A percentile compares a stretch with the other conserved stretches of the same genome.
Conservation (phyloP, 2,329 filamentous ascomycete genomes). For the Aspergillus uvarum region DNA sequence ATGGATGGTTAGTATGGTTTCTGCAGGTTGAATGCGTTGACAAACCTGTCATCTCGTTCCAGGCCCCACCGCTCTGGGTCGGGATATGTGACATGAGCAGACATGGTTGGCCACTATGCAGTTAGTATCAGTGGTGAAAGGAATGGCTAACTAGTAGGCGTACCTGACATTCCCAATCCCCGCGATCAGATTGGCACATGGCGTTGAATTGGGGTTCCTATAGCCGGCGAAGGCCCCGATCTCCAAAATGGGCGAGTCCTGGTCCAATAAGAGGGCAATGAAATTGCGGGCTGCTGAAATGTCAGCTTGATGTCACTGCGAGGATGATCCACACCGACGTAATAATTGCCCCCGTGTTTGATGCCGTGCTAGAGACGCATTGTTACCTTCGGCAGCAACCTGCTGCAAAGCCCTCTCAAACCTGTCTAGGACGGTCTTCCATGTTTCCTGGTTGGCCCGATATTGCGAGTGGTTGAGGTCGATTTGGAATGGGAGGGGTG, state of each 20-base stretch:
- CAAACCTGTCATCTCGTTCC: constrained; percentile 44
- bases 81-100: constrained; percentile 46
- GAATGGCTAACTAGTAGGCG: too few species aligned
- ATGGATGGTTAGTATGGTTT: too few species aligned
- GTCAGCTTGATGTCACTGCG: too few species aligned
- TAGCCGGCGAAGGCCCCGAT: too few species aligned
- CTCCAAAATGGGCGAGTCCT: too few species aligned
- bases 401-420: constrained; percentile 30
- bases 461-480: constrained; percentile 23
- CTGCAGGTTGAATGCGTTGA: background rate
- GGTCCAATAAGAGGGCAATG: too few species aligned
- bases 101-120: constrained; percentile 34
- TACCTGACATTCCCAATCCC: too few species aligned
- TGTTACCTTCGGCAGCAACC: constrained; percentile 32
- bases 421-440: constrained; percentile 34
- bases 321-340: too few species aligned
- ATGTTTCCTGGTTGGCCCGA: constrained; percentile 21
- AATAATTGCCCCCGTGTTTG: constrained; percentile 4
- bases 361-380: constrained; percentile 30
- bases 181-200: too few species aligned
- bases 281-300: too few species aligned
- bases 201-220: too few species aligned
- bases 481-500: constrained; percentile 15
- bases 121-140: too few species aligned
- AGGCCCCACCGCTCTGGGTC: constrained; percentile 44